Base-by-base conservation (phyloP, 1,284 basidiomycete species). In the Rhizopogon hawkerae region DNA sequence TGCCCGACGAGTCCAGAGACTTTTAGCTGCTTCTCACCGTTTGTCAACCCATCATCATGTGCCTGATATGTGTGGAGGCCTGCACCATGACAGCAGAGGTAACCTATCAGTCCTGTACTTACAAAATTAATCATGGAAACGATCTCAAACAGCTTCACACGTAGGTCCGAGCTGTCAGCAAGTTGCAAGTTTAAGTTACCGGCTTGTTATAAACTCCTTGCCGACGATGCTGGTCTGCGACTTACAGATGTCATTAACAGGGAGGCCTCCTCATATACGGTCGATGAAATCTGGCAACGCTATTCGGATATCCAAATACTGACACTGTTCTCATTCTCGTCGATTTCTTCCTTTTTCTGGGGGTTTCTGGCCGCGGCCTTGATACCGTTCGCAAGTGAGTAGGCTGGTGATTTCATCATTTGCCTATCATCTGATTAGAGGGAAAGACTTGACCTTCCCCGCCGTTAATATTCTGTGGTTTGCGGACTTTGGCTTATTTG, bases 341-440 rank as follows among this genome's bases (percentile, higher is more conserved):
- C 4, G 3, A 39, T 18, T 5, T 5, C 16, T 42, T 29, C 7
- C 16, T 42, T 29, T 14, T 26, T 11, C 29, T 31, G 29, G 10
- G 29, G 4, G 18, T 8, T 31, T 7, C 11, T 31, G 11, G 7
- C 21, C 37, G 4, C 16, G 1, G 10, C 35, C 7, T 26, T n/a
- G 16, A 31, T 14, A 13, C 14, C 29, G 10, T 29, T 29, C 4
- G 11, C 26, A 18, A 13, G 26, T 43, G 29, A 43, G 41, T 33
- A 43, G 7, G 4, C 11, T 16, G 0, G 16, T 39, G 47, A 18
- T 47, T 33, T 11, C 38, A 35, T 34, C 29, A 38, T 45, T 33
- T 34, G 14, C 14, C 18, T n/a, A 10, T 24, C 26, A 38, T 23
- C 36, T 48, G 52, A 43, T 48, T 33, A 14, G 16, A 42, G 41